Percentiles rank a stretch among this genome's conserved stretches.
Conservation (phyloP, 164 flowering plant species). For the Umbellularia californica region DNA sequence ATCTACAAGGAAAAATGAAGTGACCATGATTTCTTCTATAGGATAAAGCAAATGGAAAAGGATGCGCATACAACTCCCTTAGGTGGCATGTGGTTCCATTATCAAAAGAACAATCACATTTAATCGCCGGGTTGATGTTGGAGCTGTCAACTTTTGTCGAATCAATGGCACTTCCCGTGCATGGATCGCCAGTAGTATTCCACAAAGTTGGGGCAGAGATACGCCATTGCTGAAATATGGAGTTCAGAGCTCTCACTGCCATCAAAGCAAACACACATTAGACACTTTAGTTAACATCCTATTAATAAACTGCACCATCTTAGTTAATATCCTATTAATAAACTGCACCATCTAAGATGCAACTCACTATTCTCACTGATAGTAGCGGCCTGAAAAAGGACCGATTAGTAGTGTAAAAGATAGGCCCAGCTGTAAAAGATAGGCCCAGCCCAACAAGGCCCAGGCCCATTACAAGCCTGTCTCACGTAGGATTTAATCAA, state of each 20-base stretch:
- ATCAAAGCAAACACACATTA: neutral
- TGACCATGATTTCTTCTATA: neutral
- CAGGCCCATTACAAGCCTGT: no score
- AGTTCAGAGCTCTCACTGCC: conserved; percentile 13
- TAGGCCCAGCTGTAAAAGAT: no score
- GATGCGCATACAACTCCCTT: conserved; percentile 6
- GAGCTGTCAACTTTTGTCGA: neutral
- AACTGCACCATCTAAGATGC: neutral
- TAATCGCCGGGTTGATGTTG: conserved; percentile 9
- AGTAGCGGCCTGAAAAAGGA: neutral
- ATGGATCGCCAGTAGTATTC: conserved; percentile 13
- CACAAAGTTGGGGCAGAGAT: conserved; percentile 1
- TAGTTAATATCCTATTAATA: neutral
- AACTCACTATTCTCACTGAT: neutral
- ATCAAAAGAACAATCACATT: conserved; percentile 8
- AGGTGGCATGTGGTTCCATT: conserved; percentile 13
- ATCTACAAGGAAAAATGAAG: no score
- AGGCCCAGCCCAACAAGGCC: no score
- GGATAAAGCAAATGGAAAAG: neutral
- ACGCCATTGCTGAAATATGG: conserved; percentile 8
- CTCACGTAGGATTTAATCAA: no score
- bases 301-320: neutral
- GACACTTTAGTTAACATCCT: neutral
- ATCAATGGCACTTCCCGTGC: conserved; percentile 15
- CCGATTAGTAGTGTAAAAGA: neutral